phyloP scores from a whole-genome alignment of 23 red algal genomes.

The Gracilaria domingensis region DNA sequence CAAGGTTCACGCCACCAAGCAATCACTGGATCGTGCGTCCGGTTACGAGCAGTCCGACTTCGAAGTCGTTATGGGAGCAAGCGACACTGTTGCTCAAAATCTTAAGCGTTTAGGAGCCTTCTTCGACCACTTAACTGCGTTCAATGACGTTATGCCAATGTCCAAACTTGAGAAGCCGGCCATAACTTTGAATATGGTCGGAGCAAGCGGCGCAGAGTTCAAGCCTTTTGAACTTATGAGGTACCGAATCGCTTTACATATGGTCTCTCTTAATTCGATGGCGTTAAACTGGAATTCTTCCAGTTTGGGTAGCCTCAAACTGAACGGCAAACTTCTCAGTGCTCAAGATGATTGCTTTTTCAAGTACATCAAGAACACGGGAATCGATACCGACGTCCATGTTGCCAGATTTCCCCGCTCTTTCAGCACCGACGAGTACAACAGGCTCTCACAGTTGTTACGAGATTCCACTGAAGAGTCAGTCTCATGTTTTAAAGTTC shows the following conservation, averaged over 20 bases:
- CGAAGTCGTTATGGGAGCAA: neutral
- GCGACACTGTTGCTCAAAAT: neutral
- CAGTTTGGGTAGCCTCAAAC: neutral
- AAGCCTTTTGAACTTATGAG: neutral
- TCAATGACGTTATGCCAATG: neutral
- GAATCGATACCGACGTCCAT: neutral
- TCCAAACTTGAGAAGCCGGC: neutral
- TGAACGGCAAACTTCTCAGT: neutral
- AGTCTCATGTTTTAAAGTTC: neutral
- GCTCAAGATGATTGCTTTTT: neutral
- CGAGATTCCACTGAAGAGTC: neutral
- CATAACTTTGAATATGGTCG: neutral
- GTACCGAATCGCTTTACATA: neutral
- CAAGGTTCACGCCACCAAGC: neutral
- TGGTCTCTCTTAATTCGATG: neutral
- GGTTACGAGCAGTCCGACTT: neutral
- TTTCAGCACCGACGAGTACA: neutral
- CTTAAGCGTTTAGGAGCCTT: neutral
- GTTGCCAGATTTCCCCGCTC: neutral
- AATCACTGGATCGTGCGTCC: neutral
- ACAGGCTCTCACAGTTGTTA: neutral
- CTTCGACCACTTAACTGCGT: neutral
- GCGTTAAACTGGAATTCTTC: neutral
- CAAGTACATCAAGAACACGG: neutral
- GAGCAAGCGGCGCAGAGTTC: neutral